A percentile compares a stretch with the other conserved stretches of the same genome.
Evolutionary conservation across 305 asterid genomes (phyloP).

Genomic region (Monarda citriodora): DNA sequence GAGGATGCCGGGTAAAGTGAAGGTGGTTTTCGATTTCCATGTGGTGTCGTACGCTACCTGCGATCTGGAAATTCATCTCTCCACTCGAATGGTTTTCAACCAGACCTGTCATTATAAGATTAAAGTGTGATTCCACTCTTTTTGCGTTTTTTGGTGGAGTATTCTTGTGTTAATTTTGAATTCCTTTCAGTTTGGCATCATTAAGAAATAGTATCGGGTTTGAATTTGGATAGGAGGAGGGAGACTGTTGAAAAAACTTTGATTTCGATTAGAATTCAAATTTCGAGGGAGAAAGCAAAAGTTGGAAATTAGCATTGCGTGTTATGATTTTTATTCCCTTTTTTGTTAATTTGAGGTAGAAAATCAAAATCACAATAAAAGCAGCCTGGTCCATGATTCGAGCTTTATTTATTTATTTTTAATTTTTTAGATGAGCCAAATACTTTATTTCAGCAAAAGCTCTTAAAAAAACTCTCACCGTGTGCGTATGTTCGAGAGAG

Average conservation of each 20-base stretch:
- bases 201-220: background rate
- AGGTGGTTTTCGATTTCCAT: conserved; percentile 41
- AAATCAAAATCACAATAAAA: background rate
- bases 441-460: too few relatives aligned
- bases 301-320: background rate
- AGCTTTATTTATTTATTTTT: background rate
- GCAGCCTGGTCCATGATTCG: background rate
- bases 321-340: background rate
- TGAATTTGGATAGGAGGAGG: background rate
- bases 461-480: too few relatives aligned
- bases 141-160: background rate
- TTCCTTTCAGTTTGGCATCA: background rate
- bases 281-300: background rate
- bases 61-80: conserved; percentile 41
- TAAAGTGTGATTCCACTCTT: conserved; percentile 25
- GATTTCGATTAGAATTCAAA: background rate
- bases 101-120: conserved; percentile 59
- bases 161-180: background rate
- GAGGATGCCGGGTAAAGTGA: conserved; percentile 54
- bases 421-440: background rate
- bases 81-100: conserved; percentile 32
- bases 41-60: conserved; percentile 53
- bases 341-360: background rate
- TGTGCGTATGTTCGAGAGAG: too few relatives aligned
- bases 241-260: background rate